Base-by-base conservation (phyloP, 2,329 filamentous ascomycete genomes). In the Fusarium sp. region DNA sequence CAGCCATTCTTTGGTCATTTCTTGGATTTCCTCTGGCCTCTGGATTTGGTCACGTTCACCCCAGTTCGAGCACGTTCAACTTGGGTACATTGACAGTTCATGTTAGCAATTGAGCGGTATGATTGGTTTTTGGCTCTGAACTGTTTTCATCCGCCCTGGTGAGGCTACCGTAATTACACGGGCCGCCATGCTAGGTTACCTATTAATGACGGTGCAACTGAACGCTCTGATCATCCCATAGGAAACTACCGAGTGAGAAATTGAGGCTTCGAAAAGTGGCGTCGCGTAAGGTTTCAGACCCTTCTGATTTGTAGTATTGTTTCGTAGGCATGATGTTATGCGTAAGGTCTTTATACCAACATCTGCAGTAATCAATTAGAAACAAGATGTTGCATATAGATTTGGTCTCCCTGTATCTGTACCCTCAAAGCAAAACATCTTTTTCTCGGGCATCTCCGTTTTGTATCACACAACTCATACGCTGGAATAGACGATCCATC, bases 31-130 rank as follows among this genome's bases (percentile, higher is more conserved):
- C 42, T 46, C 30, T 34, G 20, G 46, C 19, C 20, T 12, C 50
- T 42, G 32, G 36, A 17, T 48, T 30, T 58, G 56, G 46, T 67
- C 63, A 65, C 65, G 61, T 34, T 64, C 52, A 40, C 34, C 24
- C 50, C 59, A 30, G 14, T 44, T 38, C 23, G 8, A 24, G 30
- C 45, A 52, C 21, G 53, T 47, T 60, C 32, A 38, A 19, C 38
- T 46, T 36, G 28, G 38, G 26, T 44, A 36, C 21, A 36, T 44
- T 55, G 56, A 63, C 28, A 34, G 46, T 44, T 59, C 40, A 58
- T 34, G 28, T 28, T 42, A 46, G 44, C 56, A 73, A 73, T 73
- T 73, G 69, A 45, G 36, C 14, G 8, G 43, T 14, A n/a, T 68
- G 69, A 73, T 73, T 73, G 71, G 6, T 47, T 20, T 46, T 26